phyloP scores from a whole-genome alignment of 495 filamentous ascomycete genomes.

The Tuber microsphaerosporum region DNA sequence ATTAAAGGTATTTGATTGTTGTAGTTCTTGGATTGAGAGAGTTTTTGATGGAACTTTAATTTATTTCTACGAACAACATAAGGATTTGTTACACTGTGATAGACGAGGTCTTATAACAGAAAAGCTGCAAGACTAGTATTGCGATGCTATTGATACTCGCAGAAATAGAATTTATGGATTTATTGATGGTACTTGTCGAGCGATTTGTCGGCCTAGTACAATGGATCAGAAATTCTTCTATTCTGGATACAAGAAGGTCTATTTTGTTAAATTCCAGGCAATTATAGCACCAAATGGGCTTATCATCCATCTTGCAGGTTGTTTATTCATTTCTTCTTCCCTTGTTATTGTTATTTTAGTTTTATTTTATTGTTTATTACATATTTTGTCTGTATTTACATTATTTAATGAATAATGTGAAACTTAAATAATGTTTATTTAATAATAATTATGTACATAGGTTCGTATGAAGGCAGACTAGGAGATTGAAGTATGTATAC shows the following conservation, averaged over 20 bases:
- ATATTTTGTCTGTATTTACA: not conserved
- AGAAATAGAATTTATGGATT: not conserved
- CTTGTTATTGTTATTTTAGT: too few species aligned
- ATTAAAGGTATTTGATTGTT: not conserved
- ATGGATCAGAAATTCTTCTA: not conserved
- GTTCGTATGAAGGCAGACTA: not conserved
- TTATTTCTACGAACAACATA: not conserved
- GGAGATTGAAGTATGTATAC: not conserved
- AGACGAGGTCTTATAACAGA: not conserved
- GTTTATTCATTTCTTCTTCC: not conserved
- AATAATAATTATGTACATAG: conserved; percentile 1
- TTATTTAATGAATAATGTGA: not conserved
- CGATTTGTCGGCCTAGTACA: not conserved
- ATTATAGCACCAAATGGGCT: not conserved
- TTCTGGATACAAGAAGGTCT: not conserved
- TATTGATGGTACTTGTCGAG: not conserved
- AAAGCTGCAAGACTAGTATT: not conserved
- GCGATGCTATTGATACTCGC: not conserved
- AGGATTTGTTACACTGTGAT: not conserved
- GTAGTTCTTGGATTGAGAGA: not conserved
- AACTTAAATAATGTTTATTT: not conserved
- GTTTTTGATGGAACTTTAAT: not conserved
- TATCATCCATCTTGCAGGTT: not conserved
- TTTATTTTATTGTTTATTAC: not conserved
- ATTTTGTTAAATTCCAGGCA: not conserved